Base-by-base conservation (phyloP, 2,329 filamentous ascomycete species). In the Cordyceps farinosa region DNA sequence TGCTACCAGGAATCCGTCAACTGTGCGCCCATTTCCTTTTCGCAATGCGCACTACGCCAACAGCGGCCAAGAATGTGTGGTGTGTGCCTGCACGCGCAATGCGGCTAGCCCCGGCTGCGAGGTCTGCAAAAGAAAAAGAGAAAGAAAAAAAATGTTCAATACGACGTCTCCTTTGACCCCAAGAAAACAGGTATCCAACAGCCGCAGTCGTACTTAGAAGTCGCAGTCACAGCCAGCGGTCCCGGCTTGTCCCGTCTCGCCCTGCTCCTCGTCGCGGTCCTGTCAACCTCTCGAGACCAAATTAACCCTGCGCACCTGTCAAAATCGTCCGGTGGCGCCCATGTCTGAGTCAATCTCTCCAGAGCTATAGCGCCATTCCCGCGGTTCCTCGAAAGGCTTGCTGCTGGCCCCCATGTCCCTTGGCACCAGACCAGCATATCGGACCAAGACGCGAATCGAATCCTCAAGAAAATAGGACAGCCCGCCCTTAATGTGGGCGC, bases 341-440 rank as follows among this genome's bases (percentile, higher is more conserved):
- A 62, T 62, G 60, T 62, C 52, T 56, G 60, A 62, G 52, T 62
- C 60, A 56, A 62, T 62, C 60, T 62, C 44, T 47, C 60, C 52
- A 62, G 44, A 62, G 38, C 53, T 34, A 62, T 62, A 56, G 45
- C 52, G 60, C 51, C 51, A 50, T 62, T 62, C 60, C 52, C 52
- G 42, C 34, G 40, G 17, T n/a, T 53, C 48, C 32, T 56, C 52
- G 32, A 62, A 56, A 56, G 60, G 51, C 50, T 56, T 22, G 42
- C 36, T 11, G 42, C 22, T 11, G 32, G 10, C 9, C 44, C 56
- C 60, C 52, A 51, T 56, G 60, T 42, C 52, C 29, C 52, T 56
- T 62, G 51, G 51, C 60, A 56, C n/a, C 17, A 17, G 40, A 47
- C 52, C 34, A 32, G 60, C 32, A 56, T 56, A 62, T 62, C 60